phyloP scores from a whole-genome alignment of 1,284 basidiomycete genomes.

The Gymnopus androsaceus region DNA sequence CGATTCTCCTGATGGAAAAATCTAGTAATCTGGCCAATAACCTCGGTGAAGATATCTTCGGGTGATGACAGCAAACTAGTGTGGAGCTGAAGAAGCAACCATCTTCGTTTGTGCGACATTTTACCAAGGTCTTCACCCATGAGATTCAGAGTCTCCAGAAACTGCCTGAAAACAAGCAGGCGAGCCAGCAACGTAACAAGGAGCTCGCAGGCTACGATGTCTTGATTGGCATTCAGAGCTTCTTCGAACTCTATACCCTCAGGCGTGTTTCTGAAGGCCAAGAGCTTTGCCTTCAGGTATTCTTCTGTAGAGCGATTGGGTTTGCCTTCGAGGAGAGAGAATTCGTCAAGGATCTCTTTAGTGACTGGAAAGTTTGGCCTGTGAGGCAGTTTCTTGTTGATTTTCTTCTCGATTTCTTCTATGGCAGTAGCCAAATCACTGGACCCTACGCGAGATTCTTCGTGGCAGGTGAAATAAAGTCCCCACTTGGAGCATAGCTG shows the following conservation, averaged over 20 bases:
- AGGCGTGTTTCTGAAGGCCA: neutral
- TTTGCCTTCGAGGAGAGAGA: neutral
- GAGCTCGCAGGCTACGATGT: neutral
- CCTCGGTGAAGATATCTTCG: neutral
- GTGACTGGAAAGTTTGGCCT: too few species aligned
- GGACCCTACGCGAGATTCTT: neutral
- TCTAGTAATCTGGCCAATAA: neutral
- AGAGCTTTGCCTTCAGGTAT: neutral
- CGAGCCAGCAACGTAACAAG: constrained; percentile 7
- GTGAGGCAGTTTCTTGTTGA: neutral
- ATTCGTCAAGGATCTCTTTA: too few species aligned
- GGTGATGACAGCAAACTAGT: neutral
- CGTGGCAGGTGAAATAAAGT: constrained; percentile 15
- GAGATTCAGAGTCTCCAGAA: neutral
- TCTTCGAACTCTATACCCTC: neutral
- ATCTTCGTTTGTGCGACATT: neutral
- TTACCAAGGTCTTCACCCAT: neutral
- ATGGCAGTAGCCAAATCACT: neutral
- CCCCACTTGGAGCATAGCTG: constrained; percentile 16
- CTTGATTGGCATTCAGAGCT: neutral
- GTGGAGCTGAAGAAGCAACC: constrained; percentile 11
- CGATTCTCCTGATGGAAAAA: neutral
- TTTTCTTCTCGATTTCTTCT: too few species aligned
- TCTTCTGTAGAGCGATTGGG: too few species aligned
- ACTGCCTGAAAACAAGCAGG: constrained; percentile 2